Conservation (phyloP, 2,329 filamentous ascomycete species). For the Talaromyces albobiverticillius region DNA sequence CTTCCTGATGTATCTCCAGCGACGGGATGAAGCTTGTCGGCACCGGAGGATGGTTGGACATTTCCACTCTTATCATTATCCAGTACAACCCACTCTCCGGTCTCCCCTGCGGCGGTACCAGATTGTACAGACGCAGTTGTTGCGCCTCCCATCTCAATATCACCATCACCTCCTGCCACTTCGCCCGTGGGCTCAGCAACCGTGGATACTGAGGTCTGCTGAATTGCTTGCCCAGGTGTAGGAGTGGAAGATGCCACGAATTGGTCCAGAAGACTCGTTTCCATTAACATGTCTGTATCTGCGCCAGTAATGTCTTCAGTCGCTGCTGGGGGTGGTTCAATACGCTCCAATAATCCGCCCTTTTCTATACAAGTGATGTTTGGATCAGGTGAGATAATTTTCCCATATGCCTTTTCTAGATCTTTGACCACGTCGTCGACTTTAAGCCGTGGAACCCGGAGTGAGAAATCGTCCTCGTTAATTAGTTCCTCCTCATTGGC, state of each 20-base stretch:
- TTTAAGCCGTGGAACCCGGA: constrained; percentile 42
- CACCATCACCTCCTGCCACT: constrained; percentile 26
- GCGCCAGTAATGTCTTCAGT: constrained; percentile 30
- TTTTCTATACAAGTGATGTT: constrained; percentile 71
- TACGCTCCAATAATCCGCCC: constrained; percentile 66
- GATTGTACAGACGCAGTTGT: constrained; percentile 42
- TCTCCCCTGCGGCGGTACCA: constrained; percentile 44
- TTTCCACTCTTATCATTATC: constrained; percentile 57
- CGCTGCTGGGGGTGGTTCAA: constrained; percentile 29
- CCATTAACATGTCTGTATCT: constrained; percentile 35
- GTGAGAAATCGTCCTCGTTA: constrained; percentile 28
- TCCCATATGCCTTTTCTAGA: constrained; percentile 69
- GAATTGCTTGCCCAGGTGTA: constrained; percentile 7
- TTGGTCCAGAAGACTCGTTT: constrained; percentile 32
- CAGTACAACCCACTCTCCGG: constrained; percentile 73
- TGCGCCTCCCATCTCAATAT: constrained; percentile 53
- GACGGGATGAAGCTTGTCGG: constrained; percentile 11
- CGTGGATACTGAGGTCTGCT: constrained; percentile 27
- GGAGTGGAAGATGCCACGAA: constrained; percentile 26
- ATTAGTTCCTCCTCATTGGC: constrained; percentile 33
- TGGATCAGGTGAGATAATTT: constrained; percentile 62
- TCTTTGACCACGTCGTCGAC: constrained; percentile 72
- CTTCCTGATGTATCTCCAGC: constrained; percentile 20
- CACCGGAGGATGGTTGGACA: constrained; percentile 34
- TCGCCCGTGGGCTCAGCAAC: constrained; percentile 13